These are phyloP conservation scores for Pseudogymnoascus sp. DNA, from an alignment of 2,329 filamentous ascomycete species.

Conservation along the genomic window DNA sequence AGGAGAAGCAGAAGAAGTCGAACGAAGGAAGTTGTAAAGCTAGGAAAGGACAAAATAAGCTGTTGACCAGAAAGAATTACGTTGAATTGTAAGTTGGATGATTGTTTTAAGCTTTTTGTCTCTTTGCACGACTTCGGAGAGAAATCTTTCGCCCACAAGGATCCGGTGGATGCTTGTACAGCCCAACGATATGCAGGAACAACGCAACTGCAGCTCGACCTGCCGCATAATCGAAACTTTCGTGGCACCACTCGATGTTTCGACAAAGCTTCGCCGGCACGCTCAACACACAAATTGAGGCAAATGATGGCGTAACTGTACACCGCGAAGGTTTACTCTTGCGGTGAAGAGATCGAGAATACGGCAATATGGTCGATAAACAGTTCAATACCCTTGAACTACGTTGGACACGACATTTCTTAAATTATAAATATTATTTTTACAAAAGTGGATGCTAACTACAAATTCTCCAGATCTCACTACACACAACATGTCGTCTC, in stretches of 20 bases:
- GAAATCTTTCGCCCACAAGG: background rate
- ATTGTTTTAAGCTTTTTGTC: conserved; percentile 9
- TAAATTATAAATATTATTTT: background rate
- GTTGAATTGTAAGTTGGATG: conserved; percentile 4
- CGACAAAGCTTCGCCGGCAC: background rate
- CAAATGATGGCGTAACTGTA: background rate
- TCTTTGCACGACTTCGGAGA: background rate
- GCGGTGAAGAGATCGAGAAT: background rate
- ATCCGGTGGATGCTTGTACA: background rate
- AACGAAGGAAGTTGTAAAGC: conserved; percentile 1
- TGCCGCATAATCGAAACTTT: conserved; percentile 4
- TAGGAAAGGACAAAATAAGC: conserved; percentile 4
- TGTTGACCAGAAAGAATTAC: conserved; percentile 6
- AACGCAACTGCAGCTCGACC: conserved; percentile 6
- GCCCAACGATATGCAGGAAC: conserved; percentile 5
- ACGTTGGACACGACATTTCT: background rate
- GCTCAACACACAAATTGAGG: background rate
- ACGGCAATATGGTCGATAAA: background rate
- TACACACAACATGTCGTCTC: conserved; percentile 56
- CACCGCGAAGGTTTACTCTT: background rate
- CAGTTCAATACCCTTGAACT: background rate
- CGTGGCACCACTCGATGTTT: conserved; percentile 1
- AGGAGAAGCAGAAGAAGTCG: conserved; percentile 7
- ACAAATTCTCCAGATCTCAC: conserved; percentile 1
- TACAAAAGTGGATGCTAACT: background rate